phyloP scores from a whole-genome alignment of 2,329 filamentous ascomycete genomes.

The Gliomastix tumulicola region DNA sequence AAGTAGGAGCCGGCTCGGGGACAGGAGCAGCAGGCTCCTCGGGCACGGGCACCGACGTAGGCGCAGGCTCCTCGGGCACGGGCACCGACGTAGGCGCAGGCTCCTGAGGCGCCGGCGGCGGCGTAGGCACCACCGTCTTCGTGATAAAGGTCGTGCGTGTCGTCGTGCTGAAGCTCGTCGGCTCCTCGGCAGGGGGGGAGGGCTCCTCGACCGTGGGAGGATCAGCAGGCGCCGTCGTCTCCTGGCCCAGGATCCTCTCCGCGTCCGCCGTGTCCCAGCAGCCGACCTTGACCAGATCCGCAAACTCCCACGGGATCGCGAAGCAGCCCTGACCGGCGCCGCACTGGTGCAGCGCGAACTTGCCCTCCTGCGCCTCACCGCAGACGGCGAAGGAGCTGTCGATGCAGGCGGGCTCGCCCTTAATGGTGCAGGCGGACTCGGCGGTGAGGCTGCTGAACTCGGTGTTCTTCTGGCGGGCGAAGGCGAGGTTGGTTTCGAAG shows the following conservation, averaged over 20 bases:
- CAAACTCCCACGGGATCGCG: constrained; percentile 45
- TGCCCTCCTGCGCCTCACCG: constrained; percentile 22
- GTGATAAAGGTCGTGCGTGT: constrained; percentile 3
- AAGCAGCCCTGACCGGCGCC: constrained; percentile 34
- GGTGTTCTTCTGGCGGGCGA: constrained; percentile 37
- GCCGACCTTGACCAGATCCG: constrained; percentile 37
- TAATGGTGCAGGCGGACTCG: constrained; percentile 33
- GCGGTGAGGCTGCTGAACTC: constrained; percentile 35
- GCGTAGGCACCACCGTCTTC: constrained; percentile 2
- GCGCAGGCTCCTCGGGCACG: neutral
- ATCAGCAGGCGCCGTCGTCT: neutral
- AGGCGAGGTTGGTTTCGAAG: constrained; percentile 36
- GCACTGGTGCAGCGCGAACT: constrained; percentile 33
- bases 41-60: too few species aligned
- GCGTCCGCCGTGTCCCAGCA: constrained; percentile 36
- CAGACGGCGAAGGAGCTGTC: constrained; percentile 41
- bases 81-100: too few species aligned
- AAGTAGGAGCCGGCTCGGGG: neutral
- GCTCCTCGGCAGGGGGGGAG: neutral
- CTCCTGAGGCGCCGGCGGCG: too few species aligned
- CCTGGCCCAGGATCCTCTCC: constrained; percentile 29
- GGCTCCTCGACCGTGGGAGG: too few species aligned
- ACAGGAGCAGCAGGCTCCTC: constrained; percentile 1
- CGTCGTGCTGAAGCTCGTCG: constrained; percentile 1
- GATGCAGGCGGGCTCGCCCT: constrained; percentile 45